Evolutionary conservation across 2,329 filamentous ascomycete genomes (phyloP).

Genomic region (Lasiodiplodia citricola): DNA sequence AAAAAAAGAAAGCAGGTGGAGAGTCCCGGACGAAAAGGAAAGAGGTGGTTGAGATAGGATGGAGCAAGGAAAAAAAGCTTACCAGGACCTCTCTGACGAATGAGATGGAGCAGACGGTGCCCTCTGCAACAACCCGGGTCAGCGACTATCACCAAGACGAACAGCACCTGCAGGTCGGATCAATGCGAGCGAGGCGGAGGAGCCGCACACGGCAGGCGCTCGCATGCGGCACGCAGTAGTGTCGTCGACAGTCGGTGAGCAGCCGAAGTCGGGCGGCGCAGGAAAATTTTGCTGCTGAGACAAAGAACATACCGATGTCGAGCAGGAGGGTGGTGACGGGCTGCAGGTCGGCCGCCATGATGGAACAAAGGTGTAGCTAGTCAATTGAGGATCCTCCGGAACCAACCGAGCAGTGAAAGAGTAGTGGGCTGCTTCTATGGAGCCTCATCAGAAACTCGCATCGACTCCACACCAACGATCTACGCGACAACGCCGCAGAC

Average conservation of each 20-base stretch:
- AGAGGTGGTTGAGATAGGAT: conserved; percentile 29
- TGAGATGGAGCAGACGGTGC: conserved; percentile 81
- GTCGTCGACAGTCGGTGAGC: conserved; percentile 16
- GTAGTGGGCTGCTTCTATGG: conserved; percentile 17
- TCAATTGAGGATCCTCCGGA: conserved; percentile 20
- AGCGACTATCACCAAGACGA: conserved; percentile 30
- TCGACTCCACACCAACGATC: conserved; percentile 25
- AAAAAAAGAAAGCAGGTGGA: conserved; percentile 17
- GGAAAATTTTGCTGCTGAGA: conserved; percentile 25
- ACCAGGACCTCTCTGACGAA: conserved; percentile 85
- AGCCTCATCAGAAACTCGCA: conserved; percentile 13
- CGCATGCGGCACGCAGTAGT: conserved; percentile 8
- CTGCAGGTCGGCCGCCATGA: conserved; percentile 31
- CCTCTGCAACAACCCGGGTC: conserved; percentile 60
- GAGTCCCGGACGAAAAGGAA: conserved; percentile 28
- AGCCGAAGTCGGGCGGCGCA: conserved; percentile 18
- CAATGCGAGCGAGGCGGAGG: conserved; percentile 16
- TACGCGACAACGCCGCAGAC: conserved; percentile 15
- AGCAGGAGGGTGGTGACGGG: conserved; percentile 53
- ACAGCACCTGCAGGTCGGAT: conserved; percentile 2
- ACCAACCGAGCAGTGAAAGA: conserved; percentile 23
- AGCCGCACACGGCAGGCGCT: conserved; percentile 22
- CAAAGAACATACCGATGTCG: conserved; percentile 61
- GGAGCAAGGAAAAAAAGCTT: conserved; percentile 50
- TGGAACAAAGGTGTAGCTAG: conserved; percentile 22